Evolutionary conservation across 2,329 filamentous ascomycete genomes (phyloP), one percentile per base, ranked within the genome.

Genomic region (Epichloe brachyelytri): DNA sequence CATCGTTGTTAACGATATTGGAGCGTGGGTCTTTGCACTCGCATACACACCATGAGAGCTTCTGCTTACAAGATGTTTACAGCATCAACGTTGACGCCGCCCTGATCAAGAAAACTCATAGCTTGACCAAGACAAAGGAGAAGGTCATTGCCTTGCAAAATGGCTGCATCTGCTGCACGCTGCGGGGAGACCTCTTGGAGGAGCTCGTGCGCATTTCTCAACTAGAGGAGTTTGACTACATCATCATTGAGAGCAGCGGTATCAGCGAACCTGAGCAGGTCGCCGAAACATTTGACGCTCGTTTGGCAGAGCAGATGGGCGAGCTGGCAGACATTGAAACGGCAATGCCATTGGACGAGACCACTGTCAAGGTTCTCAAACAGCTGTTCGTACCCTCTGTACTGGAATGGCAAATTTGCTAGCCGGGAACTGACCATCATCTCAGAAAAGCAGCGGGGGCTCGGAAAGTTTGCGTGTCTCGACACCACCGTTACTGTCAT

Each of bases 201-300:
- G 84, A 88, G 61, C 74, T 88, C 0, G 82, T 83, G 0, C 74
- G 74, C 1, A 70, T 88, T 1, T 62, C 82, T 0, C 76, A 82
- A 59, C 71, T 79, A 1, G 74, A 79, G 17, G 69, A 75, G 47
- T 82, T 87, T 38, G 82, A 88, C 61, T 87, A 88, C 61, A 78
- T 87, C 26, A 70, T 86, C 39, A 83, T 86, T 41, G 83, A 87
- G 63, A 85, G 81, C 60, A 83, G 77, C 2, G 82, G 84, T 0
- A 85, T 87, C 55, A 86, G 82, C 57, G 82, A 86, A 63, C 83
- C 81, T 0, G 81, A 85, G 66, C 83, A 87, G 58, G 83, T 88
- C 0, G 83, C 83, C 0, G 83, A 87, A 68, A 87, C 82, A 0
- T 87, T 87, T 57, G 82, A 83, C 36, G 67, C 72, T 5, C 76